phyloP scores from a whole-genome alignment of 371 early-diverging fungal genomes.

The Mortierella sp. region DNA sequence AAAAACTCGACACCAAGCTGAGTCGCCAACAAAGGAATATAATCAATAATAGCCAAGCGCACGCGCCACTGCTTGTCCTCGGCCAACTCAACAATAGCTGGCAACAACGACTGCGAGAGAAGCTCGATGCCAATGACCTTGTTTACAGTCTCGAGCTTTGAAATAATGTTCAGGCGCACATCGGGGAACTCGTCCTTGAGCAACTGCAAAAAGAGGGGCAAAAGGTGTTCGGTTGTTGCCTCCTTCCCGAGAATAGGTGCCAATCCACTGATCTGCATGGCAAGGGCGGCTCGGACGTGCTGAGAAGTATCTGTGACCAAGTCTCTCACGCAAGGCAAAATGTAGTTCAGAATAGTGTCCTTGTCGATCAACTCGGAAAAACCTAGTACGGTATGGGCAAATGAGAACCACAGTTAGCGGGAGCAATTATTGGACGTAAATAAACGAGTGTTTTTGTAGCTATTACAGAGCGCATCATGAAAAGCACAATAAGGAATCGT shows the following conservation, averaged over 20 bases:
- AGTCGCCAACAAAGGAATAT: slow-evolving; percentile 95
- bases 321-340: slow-evolving; percentile 92
- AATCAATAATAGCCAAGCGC: slow-evolving; percentile 97
- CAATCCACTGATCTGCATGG: slow-evolving; percentile 95
- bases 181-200: slow-evolving; percentile 98
- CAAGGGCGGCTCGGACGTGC: slow-evolving; percentile 96
- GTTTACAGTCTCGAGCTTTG: slow-evolving; percentile 96
- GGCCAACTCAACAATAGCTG: slow-evolving; percentile 97
- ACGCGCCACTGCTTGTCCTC: slow-evolving; percentile 99
- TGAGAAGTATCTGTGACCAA: slow-evolving; percentile 95
- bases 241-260: slow-evolving; percentile 96
- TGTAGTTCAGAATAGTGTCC: slow-evolving; percentile 81
- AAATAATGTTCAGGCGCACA: slow-evolving; percentile 98
- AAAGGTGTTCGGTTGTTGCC: slow-evolving; percentile 93
- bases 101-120: slow-evolving; percentile 95
- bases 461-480: not conserved
- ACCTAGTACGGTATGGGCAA: slow-evolving; percentile 61
- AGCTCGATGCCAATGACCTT: slow-evolving; percentile 97
- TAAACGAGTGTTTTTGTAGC: not conserved
- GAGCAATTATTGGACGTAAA: not conserved
- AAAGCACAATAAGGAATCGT: slow-evolving; percentile 16
- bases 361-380: slow-evolving; percentile 88
- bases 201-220: slow-evolving; percentile 94
- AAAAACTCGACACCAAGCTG: slow-evolving; percentile 97
- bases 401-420: not conserved